A percentile compares a stretch with the other conserved stretches of the same genome.
Conservation (phyloP, 306 rosid species). For the Pterocarpus santalinus region DNA sequence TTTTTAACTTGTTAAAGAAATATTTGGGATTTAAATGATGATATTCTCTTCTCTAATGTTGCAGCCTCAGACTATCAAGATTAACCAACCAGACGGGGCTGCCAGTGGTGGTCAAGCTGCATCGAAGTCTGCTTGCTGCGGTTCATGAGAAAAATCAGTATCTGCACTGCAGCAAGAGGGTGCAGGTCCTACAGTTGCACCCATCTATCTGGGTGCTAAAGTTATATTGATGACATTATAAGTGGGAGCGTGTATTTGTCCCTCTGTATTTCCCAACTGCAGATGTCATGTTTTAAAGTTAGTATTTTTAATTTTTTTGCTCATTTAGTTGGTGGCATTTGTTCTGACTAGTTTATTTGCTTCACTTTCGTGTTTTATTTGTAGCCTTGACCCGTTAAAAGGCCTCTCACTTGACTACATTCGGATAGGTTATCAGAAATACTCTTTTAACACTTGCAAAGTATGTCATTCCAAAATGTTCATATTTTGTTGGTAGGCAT, state of each 20-base stretch:
- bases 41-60: slow-evolving; percentile 37
- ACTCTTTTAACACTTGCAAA: slow-evolving; percentile 29
- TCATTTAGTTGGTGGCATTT: slow-evolving; percentile 47
- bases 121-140: slow-evolving; percentile 77
- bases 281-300: slow-evolving; percentile 46
- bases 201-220: slow-evolving; percentile 40
- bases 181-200: slow-evolving; percentile 47
- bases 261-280: slow-evolving; percentile 46
- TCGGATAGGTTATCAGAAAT: slow-evolving; percentile 36
- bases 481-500: slow-evolving; percentile 12
- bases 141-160: slow-evolving; percentile 51
- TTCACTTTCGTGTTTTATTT: slow-evolving; percentile 33
- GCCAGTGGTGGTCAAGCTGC: slow-evolving; percentile 64
- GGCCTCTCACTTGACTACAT: slow-evolving; percentile 24
- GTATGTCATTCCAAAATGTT: slow-evolving; percentile 3
- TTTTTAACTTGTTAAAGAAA: not conserved
- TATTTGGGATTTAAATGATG: slow-evolving; percentile 14
- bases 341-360: slow-evolving; percentile 29
- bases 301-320: slow-evolving; percentile 38
- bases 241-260: slow-evolving; percentile 51
- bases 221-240: slow-evolving; percentile 45
- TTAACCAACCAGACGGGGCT: slow-evolving; percentile 64
- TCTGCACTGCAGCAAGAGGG: slow-evolving; percentile 31
- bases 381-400: slow-evolving; percentile 40
- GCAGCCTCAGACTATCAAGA: slow-evolving; percentile 79